Base-by-base conservation (phyloP, 2,329 filamentous ascomycete genomes). In the Colletotrichum higginsianum region DNA sequence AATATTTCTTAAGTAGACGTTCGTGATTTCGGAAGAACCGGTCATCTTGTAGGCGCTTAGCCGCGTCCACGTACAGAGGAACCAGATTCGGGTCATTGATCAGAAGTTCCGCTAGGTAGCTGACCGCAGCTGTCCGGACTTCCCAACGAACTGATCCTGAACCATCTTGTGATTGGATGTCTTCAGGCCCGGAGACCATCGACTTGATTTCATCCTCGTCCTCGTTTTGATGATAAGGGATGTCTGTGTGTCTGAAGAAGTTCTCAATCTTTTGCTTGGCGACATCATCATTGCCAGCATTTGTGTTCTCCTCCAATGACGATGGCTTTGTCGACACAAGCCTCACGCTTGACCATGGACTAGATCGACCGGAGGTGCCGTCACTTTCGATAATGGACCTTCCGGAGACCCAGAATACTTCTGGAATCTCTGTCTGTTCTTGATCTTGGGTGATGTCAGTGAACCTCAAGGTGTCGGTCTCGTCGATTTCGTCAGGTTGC, bases 61-160 rank as follows among this genome's bases (percentile, higher is more conserved):
- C 13, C 0, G 63, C 63, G 0, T 66, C 12, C 4, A 18, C 3
- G 2, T 66, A 66, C 9, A 66, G 21, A 0, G 55, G 55, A 0
- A 9, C 2, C 0, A 66, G 23, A 0, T n/a, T 42, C 12, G 23
- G 2, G 0, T 66, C 0, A 0, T 1, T 12, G n/a, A 18, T 6
- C 16, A 66, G 38, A 18, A 66, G 44, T 0, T 66, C 38, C 7
- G 64, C 46, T 4, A 61, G 7, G 3, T 66, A 66, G 9, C 38
- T 61, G 9, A 9, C 64, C 18, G 64, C 64, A 7, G 64, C 55
- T 35, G 35, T 13, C 53, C 2, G 21, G 4, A 66, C 46, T 5
- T 52, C 13, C 64, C 38, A 61, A 11, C 13, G 35, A 5, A 3
- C 30, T 3, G 21, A 8, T 4, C 15, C 2, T 18, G 64, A 38